Percentiles rank a stretch among this genome's conserved stretches.
These are phyloP conservation scores for Malassezia japonica DNA, from an alignment of 1,284 basidiomycete genomes.

Conservation along the genomic window DNA sequence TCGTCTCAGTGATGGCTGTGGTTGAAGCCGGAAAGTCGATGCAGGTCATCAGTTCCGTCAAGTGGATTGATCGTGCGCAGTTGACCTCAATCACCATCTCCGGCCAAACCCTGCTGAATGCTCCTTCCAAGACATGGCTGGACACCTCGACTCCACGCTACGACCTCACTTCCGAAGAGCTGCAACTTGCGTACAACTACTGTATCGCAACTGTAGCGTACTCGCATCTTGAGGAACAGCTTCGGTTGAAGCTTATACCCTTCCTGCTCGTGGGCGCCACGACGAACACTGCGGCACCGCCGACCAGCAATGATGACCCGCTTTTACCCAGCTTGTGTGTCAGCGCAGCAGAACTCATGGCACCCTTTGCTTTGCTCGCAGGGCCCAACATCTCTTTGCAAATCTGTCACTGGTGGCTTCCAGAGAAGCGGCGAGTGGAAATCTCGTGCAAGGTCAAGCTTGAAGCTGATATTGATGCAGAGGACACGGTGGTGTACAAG, in stretches of 20 bases:
- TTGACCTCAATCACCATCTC: neutral
- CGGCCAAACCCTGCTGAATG: neutral
- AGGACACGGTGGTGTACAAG: neutral
- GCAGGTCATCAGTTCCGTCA: slow-evolving; percentile 13
- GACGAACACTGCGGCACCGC: neutral
- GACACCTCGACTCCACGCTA: too few relatives aligned
- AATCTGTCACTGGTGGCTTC: slow-evolving; percentile 14
- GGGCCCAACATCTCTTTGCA: slow-evolving; percentile 9
- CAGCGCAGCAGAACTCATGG: slow-evolving; percentile 2
- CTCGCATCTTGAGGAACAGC: slow-evolving; percentile 15
- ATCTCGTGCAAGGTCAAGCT: slow-evolving; percentile 4
- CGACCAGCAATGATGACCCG: neutral
- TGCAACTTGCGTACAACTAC: slow-evolving; percentile 10
- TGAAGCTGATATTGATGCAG: neutral
- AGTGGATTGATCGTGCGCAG: slow-evolving; percentile 11
- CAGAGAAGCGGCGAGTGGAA: slow-evolving; percentile 2
- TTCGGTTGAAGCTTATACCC: slow-evolving; percentile 6
- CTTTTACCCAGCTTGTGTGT: slow-evolving; percentile 11
- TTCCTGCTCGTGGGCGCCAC: slow-evolving; percentile 10
- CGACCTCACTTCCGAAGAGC: slow-evolving; percentile 2
- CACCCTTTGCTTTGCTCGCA: neutral
- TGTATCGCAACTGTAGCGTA: slow-evolving; percentile 15
- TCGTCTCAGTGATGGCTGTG: slow-evolving; percentile 2
- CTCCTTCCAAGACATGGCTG: neutral
- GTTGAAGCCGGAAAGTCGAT: slow-evolving; percentile 6